Base-by-base conservation (phyloP, 2,329 filamentous ascomycete species). In the Ophiostoma novo-ulmi region DNA sequence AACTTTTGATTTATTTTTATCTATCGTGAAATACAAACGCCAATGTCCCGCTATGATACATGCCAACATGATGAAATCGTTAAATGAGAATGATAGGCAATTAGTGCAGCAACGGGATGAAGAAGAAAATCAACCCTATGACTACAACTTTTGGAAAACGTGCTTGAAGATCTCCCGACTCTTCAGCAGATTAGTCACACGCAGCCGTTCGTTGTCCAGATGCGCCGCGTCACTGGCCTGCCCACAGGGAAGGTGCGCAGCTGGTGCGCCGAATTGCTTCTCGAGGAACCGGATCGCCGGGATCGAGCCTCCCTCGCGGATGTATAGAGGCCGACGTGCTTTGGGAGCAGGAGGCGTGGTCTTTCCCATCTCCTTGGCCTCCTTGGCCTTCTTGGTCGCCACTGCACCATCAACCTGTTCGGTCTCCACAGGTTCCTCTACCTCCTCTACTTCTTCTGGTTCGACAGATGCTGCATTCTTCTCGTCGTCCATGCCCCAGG, bases 191-290 rank as follows among this genome's bases (percentile, higher is more conserved):
- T 99, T 99, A 75, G 91, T 82, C 70, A 99, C 82, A 69, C 95
- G 85, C 79, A 99, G 82, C n/a, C 95, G 83, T 84, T 99, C 95
- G 76, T 99, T 98, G 77, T 97, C 92, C 80, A 99, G 80, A 85
- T 99, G 95, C 22, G 94, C 95, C 69, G 90, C 89, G 77, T 99
- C 95, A 75, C 92, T 97, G 14, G 94, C 93, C 80, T 97, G 94
- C 0, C 96, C 96, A 77, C 94, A 97, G 0, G 95, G 96, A 44
- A 99, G 81, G 79, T 98, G 94, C 0, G 94, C 94, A 0, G 95
- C 94, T 0, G 94, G 93, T 0, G 95, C 95, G 2, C 86, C 85
- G 77, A 98, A 97, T 76, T 97, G 93, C 81, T 97, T 97, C 79
- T 98, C 94, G 52, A 98, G 78, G 77, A 98, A 98, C 6, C 95